phyloP scores from a whole-genome alignment of 495 filamentous ascomycete species.

The Patellaria atrata region DNA sequence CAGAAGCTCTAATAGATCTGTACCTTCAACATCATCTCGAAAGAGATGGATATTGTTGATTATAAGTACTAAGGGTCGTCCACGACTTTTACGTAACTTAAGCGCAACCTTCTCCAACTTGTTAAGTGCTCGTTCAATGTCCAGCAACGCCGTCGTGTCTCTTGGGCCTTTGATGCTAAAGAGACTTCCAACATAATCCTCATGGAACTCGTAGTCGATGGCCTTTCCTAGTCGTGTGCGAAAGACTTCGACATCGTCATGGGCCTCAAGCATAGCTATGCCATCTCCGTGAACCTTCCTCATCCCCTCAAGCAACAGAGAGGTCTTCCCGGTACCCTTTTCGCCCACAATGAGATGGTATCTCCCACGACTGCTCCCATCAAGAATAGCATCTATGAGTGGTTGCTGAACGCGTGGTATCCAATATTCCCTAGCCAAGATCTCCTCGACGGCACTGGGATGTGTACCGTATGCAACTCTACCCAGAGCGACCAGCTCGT shows the following conservation, averaged over 20 bases:
- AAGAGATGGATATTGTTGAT: conserved; percentile 14
- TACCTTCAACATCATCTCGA: conserved; percentile 4
- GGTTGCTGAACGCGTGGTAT: conserved; percentile 10
- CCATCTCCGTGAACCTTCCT: conserved; percentile 9
- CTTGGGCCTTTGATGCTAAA: conserved; percentile 11
- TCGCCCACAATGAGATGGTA: conserved; percentile 13
- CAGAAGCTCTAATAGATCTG: conserved; percentile 8
- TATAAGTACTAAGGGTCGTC: conserved; percentile 7
- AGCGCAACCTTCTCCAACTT: conserved; percentile 14
- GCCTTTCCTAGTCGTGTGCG: conserved; percentile 12
- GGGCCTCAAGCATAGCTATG: conserved; percentile 11
- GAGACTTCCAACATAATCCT: conserved; percentile 13
- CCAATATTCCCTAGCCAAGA: conserved; percentile 7
- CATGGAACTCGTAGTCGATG: conserved; percentile 12
- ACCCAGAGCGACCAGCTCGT: conserved; percentile 11
- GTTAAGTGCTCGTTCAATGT: conserved; percentile 13
- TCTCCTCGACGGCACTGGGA: not conserved
- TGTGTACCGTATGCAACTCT: conserved; percentile 5
- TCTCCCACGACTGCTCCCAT: conserved; percentile 4
- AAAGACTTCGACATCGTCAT: conserved; percentile 13
- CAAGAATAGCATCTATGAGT: conserved; percentile 11
- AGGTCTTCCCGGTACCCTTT: conserved; percentile 9
- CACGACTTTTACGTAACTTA: conserved; percentile 3
- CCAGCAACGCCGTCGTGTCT: conserved; percentile 10
- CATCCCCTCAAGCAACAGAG: conserved; percentile 11